A percentile compares a stretch with the other conserved stretches of the same genome.
phyloP scores from a whole-genome alignment of 306 rosid species.

The Betula pendula region DNA sequence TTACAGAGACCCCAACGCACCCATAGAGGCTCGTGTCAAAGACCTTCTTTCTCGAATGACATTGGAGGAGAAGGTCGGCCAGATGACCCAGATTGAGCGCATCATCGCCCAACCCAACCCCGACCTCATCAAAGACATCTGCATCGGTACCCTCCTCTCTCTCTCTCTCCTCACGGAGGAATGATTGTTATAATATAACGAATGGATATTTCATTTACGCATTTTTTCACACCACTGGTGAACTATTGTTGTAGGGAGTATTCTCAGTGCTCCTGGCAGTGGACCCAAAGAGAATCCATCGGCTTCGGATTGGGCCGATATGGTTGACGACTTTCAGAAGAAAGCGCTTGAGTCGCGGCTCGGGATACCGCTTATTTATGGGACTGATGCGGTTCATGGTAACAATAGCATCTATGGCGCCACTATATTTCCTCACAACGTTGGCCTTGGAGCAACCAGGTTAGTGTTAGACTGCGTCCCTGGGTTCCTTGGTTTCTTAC shows the following conservation, averaged over 20 bases:
- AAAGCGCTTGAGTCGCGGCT: slow-evolving; percentile 63
- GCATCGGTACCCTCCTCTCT: slow-evolving; percentile 48
- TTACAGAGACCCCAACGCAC: slow-evolving; percentile 51
- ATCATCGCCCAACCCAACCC: slow-evolving; percentile 41
- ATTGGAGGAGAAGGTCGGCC: slow-evolving; percentile 68
- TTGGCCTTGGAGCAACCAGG: neutral
- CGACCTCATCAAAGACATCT: slow-evolving; percentile 42
- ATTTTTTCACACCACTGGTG: slow-evolving; percentile 8
- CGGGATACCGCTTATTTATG: slow-evolving; percentile 78
- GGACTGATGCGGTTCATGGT: slow-evolving; percentile 90
- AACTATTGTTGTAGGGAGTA: slow-evolving; percentile 50
- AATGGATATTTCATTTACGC: too few relatives aligned
- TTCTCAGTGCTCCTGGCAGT: slow-evolving; percentile 75
- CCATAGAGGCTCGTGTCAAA: slow-evolving; percentile 70
- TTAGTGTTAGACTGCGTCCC: neutral
- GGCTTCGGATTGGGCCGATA: slow-evolving; percentile 84
- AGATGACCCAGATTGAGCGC: slow-evolving; percentile 87
- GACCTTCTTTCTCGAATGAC: slow-evolving; percentile 88
- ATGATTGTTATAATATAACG: too few relatives aligned
- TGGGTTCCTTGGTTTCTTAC: neutral
- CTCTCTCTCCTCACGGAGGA: too few relatives aligned
- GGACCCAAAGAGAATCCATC: slow-evolving; percentile 63
- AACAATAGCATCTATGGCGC: slow-evolving; percentile 36
- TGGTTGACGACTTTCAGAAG: slow-evolving; percentile 73
- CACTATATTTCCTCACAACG: slow-evolving; percentile 9